phyloP scores from a whole-genome alignment of 1,139 yeast species.

The Pichia sp. region DNA sequence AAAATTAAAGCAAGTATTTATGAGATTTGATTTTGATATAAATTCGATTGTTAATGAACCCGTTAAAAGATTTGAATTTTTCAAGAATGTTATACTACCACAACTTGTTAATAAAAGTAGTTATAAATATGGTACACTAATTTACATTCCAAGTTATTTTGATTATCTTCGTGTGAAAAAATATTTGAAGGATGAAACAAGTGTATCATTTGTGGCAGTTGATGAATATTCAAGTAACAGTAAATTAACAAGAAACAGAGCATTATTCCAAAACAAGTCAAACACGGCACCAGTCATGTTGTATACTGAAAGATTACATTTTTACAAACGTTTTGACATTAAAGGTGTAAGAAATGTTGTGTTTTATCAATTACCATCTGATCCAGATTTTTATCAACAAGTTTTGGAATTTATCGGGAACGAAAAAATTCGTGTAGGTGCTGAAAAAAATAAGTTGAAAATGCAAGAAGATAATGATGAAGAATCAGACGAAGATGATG shows the following conservation, averaged over 20 bases:
- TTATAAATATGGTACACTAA: slow-evolving; percentile 62
- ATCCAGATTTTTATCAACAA: slow-evolving; percentile 79
- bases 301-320: slow-evolving; percentile 91
- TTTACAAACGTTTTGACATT: slow-evolving; percentile 77
- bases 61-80: slow-evolving; percentile 72
- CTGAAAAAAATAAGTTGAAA: slow-evolving; percentile 12
- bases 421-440: slow-evolving; percentile 40
- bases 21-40: slow-evolving; percentile 50
- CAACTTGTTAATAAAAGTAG: slow-evolving; percentile 52
- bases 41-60: slow-evolving; percentile 59
- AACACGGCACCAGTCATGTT: slow-evolving; percentile 54
- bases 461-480: slow-evolving; percentile 8
- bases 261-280: slow-evolving; percentile 43
- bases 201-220: slow-evolving; percentile 54
- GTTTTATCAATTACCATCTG: slow-evolving; percentile 79
- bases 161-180: slow-evolving; percentile 79
- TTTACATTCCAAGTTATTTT: slow-evolving; percentile 80
- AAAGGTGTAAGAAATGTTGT: slow-evolving; percentile 81
- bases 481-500: slow-evolving; percentile 18
- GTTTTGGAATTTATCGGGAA: slow-evolving; percentile 51
- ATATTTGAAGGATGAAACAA: slow-evolving; percentile 60
- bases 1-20: slow-evolving; percentile 66
- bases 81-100: slow-evolving; percentile 68
- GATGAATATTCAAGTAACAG: slow-evolving; percentile 80
- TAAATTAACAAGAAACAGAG: slow-evolving; percentile 64